Conservation (phyloP, 257 asterid genomes). For the Solanum commersonii region DNA sequence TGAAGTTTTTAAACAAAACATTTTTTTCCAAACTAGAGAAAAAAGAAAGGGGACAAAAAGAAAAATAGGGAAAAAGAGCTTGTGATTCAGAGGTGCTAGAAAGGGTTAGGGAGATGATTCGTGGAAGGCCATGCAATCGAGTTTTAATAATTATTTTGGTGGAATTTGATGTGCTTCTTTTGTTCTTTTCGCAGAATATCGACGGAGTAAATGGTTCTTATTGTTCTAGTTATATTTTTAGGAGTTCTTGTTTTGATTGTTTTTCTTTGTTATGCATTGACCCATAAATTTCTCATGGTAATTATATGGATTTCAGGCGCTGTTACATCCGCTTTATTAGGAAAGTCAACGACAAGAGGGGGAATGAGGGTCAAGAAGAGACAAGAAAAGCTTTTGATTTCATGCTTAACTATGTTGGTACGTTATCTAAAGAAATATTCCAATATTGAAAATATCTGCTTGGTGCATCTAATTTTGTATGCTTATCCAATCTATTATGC, state of each 20-base stretch:
- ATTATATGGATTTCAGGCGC: slow-evolving; percentile 49
- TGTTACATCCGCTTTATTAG: slow-evolving; percentile 89
- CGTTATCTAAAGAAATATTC: slow-evolving; percentile 10
- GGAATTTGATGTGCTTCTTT: not conserved
- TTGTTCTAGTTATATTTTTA: not conserved
- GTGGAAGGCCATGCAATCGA: not conserved
- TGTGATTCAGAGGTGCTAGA: not conserved
- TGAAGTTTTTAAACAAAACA: not conserved
- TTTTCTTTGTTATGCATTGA: not conserved
- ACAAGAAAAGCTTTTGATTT: slow-evolving; percentile 92
- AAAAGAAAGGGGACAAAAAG: not conserved
- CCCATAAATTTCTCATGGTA: not conserved
- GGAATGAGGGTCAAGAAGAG: slow-evolving; percentile 88
- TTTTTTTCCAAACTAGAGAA: not conserved
- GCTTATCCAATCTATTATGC: not conserved
- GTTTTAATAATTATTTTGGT: not conserved
- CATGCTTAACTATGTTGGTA: slow-evolving; percentile 88
- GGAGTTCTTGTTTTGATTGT: not conserved
- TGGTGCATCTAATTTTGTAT: not conserved
- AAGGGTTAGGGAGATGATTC: not conserved
- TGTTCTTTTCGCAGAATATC: not conserved
- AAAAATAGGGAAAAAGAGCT: not conserved
- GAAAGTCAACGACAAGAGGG: slow-evolving; percentile 80
- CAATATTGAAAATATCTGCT: not conserved
- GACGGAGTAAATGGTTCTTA: not conserved